Percentiles rank a stretch among this genome's conserved stretches.
Evolutionary conservation across 176 grass and related monocot species (phyloP).

Genomic region (Aegilops sharonensis): DNA sequence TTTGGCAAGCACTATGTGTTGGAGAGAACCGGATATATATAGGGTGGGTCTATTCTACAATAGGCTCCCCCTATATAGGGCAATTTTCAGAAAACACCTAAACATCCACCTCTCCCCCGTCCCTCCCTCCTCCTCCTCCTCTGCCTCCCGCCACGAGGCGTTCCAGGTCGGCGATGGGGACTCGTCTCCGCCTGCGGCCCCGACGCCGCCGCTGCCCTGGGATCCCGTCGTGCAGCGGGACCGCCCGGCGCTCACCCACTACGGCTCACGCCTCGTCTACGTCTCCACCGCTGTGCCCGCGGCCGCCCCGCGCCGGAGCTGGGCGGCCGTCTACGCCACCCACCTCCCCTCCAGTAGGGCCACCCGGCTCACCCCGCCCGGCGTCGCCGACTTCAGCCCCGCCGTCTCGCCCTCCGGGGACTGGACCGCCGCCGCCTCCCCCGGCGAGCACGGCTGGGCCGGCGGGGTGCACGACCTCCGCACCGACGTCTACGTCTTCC

Average conservation of each 20-base stretch:
- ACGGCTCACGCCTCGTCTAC: slow-evolving; percentile 64
- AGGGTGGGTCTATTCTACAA: too few relatives aligned
- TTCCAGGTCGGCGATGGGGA: background rate
- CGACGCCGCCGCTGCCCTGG: slow-evolving; percentile 39
- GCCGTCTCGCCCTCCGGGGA: slow-evolving; percentile 72
- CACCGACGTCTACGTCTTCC: slow-evolving; percentile 75
- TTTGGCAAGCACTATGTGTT: too few relatives aligned
- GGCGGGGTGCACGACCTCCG: slow-evolving; percentile 73
- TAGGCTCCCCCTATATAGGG: too few relatives aligned
- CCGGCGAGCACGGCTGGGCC: slow-evolving; percentile 34
- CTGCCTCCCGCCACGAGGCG: slow-evolving; percentile 12
- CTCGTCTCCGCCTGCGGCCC: background rate
- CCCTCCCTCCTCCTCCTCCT: background rate
- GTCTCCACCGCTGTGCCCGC: slow-evolving; percentile 60
- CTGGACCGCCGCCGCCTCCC: slow-evolving; percentile 72
- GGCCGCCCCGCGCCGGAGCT: slow-evolving; percentile 49
- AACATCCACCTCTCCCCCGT: slow-evolving; percentile 55
- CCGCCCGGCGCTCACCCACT: slow-evolving; percentile 52
- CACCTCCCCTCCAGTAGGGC: slow-evolving; percentile 36
- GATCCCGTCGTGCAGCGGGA: slow-evolving; percentile 63
- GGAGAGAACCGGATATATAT: too few relatives aligned
- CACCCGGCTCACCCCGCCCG: slow-evolving; percentile 50
- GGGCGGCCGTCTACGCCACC: slow-evolving; percentile 68
- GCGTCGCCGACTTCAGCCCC: slow-evolving; percentile 71
- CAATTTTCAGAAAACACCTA: background rate